These are phyloP conservation scores for Auricularia sp. DNA, from an alignment of 768 basidiomycete species.

Conservation along the genomic window DNA sequence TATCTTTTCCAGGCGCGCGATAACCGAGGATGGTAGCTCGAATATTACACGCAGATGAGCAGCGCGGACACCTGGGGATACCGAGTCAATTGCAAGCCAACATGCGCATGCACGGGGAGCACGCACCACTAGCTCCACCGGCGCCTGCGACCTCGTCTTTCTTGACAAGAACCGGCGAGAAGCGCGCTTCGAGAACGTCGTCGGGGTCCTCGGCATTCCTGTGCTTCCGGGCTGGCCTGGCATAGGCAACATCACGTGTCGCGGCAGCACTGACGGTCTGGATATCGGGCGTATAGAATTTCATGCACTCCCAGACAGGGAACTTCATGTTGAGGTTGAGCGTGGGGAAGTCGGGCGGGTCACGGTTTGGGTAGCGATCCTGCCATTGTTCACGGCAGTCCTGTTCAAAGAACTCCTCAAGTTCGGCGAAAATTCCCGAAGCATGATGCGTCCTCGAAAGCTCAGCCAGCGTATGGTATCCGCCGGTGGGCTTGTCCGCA, in stretches of 20 bases:
- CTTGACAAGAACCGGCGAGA: not conserved
- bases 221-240: not conserved
- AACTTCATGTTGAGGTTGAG: not conserved
- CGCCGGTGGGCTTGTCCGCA: not conserved
- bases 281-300: not conserved
- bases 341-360: not conserved
- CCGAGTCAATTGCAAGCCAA: too few species aligned
- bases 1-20: not conserved
- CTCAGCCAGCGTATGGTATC: not conserved
- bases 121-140: too few species aligned
- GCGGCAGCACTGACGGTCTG: not conserved
- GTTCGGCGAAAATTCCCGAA: not conserved
- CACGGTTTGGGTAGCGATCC: not conserved
- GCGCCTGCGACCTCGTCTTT: too few species aligned
- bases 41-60: not conserved
- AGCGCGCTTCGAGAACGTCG: not conserved
- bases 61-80: not conserved
- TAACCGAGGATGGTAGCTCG: not conserved
- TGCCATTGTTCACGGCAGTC: not conserved
- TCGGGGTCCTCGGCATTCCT: not conserved
- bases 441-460: not conserved
- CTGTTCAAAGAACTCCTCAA: not conserved
- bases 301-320: not conserved
- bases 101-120: too few species aligned
- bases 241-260: not conserved